Evolutionary conservation across 2,329 filamentous ascomycete genomes (phyloP).

Genomic region (Acephala macrosclerotiorum): DNA sequence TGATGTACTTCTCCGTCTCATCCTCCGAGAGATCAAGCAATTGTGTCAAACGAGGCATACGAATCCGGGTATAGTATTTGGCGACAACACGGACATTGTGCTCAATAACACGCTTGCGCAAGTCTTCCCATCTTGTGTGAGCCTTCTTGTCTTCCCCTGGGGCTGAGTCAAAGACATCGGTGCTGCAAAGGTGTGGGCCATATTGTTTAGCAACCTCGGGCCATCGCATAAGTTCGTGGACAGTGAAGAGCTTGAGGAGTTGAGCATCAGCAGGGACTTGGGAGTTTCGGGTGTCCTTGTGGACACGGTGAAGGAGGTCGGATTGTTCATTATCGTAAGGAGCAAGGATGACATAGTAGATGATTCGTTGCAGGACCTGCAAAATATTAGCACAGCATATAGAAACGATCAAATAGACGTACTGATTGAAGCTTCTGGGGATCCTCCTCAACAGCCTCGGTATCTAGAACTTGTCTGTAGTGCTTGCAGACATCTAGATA

Average conservation of each 20-base stretch:
- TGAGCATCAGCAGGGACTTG: conserved; percentile 82
- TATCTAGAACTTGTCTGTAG: conserved; percentile 96
- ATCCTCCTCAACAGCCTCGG: conserved; percentile 92
- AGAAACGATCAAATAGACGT: conserved; percentile 48
- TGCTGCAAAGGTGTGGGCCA: conserved; percentile 84
- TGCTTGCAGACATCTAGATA: conserved; percentile 98
- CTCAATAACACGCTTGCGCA: conserved; percentile 98
- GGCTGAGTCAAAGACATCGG: conserved; percentile 84
- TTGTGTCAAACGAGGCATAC: conserved; percentile 88
- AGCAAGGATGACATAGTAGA: conserved; percentile 96
- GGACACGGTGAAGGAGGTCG: conserved; percentile 92
- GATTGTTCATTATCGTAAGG: conserved; percentile 99
- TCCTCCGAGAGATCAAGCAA: conserved; percentile 92
- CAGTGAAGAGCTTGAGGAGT: conserved; percentile 92
- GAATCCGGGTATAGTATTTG: conserved; percentile 98
- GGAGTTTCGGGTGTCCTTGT: conserved; percentile 82
- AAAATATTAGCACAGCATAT: conserved; percentile 29
- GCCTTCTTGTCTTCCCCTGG: conserved; percentile 79
- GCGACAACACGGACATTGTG: conserved; percentile 98
- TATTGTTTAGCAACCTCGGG: conserved; percentile 90
- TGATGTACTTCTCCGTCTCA: conserved; percentile 99
- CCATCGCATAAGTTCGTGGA: conserved; percentile 98
- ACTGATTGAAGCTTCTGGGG: conserved; percentile 84
- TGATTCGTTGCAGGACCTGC: conserved; percentile 89
- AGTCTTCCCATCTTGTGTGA: conserved; percentile 86